Percentiles rank a stretch among this genome's conserved stretches.
phyloP scores from a whole-genome alignment of 2,329 filamentous ascomycete genomes.

The Clathrospora elynae region DNA sequence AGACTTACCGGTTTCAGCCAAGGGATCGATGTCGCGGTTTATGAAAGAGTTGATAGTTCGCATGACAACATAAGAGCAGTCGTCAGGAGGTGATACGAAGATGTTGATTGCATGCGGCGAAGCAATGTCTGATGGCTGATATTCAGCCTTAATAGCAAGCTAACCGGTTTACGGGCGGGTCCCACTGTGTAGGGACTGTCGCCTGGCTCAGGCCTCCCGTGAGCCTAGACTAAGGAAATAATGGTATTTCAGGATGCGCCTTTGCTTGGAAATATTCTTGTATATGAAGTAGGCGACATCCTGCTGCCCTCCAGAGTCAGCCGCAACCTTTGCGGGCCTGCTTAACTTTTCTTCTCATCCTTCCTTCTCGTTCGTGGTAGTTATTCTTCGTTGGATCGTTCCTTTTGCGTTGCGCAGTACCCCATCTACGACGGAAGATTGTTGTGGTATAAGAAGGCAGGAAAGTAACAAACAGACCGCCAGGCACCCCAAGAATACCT shows the following conservation, averaged over 20 bases:
- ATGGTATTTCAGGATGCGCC: conserved; percentile 2
- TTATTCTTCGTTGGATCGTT: conserved; percentile 2
- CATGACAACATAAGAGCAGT: too few species aligned
- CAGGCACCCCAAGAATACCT: too few species aligned
- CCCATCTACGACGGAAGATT: too few species aligned
- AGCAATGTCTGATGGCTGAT: conserved; percentile 2
- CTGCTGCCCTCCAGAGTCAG: conserved; percentile 11
- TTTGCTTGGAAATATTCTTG: conserved; percentile 4
- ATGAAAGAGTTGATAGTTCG: not conserved
- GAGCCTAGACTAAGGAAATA: conserved; percentile 5
- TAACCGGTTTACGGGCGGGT: conserved; percentile 5
- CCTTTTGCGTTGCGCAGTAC: not conserved
- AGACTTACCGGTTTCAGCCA: conserved; percentile 7
- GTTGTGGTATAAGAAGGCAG: too few species aligned
- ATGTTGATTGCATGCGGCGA: not conserved
- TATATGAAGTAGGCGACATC: conserved; percentile 11
- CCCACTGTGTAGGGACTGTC: conserved; percentile 2
- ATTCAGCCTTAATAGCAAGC: conserved; percentile 4
- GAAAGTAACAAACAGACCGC: too few species aligned
- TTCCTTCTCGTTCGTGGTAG: not conserved
- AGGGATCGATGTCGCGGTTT: not conserved
- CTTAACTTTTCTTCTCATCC: not conserved
- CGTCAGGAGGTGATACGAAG: too few species aligned
- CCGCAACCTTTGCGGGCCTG: conserved; percentile 5
- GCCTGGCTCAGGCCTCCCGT: conserved; percentile 9